A percentile compares a stretch with the other conserved stretches of the same genome.
Evolutionary conservation across 495 filamentous ascomycete genomes (phyloP).

Genomic region (Chaetomium tenue): DNA sequence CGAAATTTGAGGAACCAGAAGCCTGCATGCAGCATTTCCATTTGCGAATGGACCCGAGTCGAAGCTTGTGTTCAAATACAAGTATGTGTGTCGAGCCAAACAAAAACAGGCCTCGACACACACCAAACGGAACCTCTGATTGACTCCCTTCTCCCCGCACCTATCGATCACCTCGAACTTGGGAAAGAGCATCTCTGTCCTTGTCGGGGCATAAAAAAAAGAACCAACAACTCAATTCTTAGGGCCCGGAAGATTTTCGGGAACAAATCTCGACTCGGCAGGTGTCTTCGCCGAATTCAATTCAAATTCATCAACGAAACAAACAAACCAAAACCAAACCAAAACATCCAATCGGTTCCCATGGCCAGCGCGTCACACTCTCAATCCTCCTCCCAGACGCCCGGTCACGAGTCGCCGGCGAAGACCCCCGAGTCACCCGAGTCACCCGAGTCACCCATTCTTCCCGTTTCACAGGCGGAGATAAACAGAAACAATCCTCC

Average conservation of each 20-base stretch:
- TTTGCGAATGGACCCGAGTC: slow-evolving; percentile 13
- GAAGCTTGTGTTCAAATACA: background rate
- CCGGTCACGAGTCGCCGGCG: slow-evolving; percentile 16
- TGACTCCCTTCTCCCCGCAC: background rate
- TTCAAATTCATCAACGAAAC: background rate
- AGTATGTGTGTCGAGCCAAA: slow-evolving; percentile 2
- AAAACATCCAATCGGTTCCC: slow-evolving; percentile 6
- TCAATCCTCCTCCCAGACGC: slow-evolving; percentile 19
- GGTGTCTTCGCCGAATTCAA: background rate
- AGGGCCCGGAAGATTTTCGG: background rate
- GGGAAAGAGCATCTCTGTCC: slow-evolving; percentile 2
- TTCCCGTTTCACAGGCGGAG: slow-evolving; percentile 24
- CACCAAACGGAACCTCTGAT: background rate
- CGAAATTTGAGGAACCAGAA: slow-evolving; percentile 3
- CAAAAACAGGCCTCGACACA: slow-evolving; percentile 6
- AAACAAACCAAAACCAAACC: background rate
- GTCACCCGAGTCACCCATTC: slow-evolving; percentile 28
- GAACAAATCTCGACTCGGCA: background rate
- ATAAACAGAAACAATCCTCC: slow-evolving; percentile 12
- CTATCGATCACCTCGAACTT: background rate
- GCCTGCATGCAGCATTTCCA: slow-evolving; percentile 1
- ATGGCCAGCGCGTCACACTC: slow-evolving; percentile 29
- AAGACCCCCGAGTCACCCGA: slow-evolving; percentile 29
- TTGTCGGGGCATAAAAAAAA: slow-evolving; percentile 1
- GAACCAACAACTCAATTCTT: background rate